Conservation (phyloP, 2,329 filamentous ascomycete genomes). For the Colletotrichum camelliae region DNA sequence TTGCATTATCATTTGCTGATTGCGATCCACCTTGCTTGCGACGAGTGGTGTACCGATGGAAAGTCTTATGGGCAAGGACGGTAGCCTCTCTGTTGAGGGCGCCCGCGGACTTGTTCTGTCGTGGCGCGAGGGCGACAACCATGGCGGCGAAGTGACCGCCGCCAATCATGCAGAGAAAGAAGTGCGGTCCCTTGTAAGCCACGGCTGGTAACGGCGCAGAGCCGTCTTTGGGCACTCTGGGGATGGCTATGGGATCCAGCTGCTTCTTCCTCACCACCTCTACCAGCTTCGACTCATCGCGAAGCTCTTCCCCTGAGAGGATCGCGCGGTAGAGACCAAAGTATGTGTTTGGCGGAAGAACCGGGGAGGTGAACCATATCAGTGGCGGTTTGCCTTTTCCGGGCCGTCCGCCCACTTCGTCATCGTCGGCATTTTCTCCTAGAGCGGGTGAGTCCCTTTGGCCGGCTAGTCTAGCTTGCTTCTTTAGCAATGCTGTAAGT, state of each 20-base stretch:
- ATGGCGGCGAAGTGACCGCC: slow-evolving; percentile 98
- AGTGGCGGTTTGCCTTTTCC: slow-evolving; percentile 63
- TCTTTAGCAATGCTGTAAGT: slow-evolving; percentile 79
- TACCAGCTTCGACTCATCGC: slow-evolving; percentile 64
- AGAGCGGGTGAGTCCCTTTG: slow-evolving; percentile 42
- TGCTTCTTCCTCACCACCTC: slow-evolving; percentile 80
- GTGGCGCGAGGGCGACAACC: slow-evolving; percentile 87
- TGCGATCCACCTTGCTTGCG: slow-evolving; percentile 96
- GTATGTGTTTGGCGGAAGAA: slow-evolving; percentile 77
- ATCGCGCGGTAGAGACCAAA: slow-evolving; percentile 87
- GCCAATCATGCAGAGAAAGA: slow-evolving; percentile 98
- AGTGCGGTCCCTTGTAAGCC: slow-evolving; percentile 75
- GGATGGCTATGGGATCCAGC: slow-evolving; percentile 64
- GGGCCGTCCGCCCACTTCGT: slow-evolving; percentile 48
- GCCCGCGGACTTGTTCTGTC: slow-evolving; percentile 73
- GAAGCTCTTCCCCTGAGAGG: slow-evolving; percentile 75
- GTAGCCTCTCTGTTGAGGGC: slow-evolving; percentile 84
- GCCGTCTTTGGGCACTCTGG: slow-evolving; percentile 63
- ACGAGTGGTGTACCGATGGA: slow-evolving; percentile 95
- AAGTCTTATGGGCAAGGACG: slow-evolving; percentile 94
- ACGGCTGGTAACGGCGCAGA: slow-evolving; percentile 50
- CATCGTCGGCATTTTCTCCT: slow-evolving; percentile 54
- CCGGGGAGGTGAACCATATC: slow-evolving; percentile 82
- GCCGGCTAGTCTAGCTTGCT: slow-evolving; percentile 76
- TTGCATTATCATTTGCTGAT: slow-evolving; percentile 92